phyloP scores from a whole-genome alignment of 352 stramenopile species.

The Thalassiosira allenii region DNA sequence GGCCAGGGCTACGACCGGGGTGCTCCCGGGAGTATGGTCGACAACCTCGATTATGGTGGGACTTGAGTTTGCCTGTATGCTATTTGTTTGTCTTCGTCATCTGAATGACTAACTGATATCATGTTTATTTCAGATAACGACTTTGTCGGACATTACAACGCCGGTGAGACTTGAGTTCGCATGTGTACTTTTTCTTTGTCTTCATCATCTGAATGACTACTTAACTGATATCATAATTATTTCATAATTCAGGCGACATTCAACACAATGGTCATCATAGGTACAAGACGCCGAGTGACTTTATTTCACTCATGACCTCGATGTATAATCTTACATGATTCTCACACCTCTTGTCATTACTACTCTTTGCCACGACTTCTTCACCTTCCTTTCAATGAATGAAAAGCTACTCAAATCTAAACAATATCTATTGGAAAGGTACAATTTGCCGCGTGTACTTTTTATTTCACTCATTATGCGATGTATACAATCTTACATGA shows the following conservation, averaged over 20 bases:
- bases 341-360: too few relatives aligned
- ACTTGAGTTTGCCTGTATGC: too few relatives aligned
- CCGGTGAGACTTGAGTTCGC: constrained; percentile 17
- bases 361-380: too few relatives aligned
- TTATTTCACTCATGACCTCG: too few relatives aligned
- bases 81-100: not conserved
- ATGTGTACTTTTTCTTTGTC: too few relatives aligned
- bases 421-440: constrained; percentile 70
- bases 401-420: not conserved
- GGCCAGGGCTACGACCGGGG: constrained; percentile 54
- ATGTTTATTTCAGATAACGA: constrained; percentile 50
- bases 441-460: too few relatives aligned
- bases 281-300: too few relatives aligned
- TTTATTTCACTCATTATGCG: too few relatives aligned
- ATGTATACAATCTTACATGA: too few relatives aligned
- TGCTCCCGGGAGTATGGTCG: constrained; percentile 45
- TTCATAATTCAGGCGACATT: constrained; percentile 30
- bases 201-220: not conserved
- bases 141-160: constrained; percentile 77
- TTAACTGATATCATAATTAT: not conserved
- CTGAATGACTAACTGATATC: not conserved
- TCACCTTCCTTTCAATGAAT: too few relatives aligned
- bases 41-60: constrained; percentile 73
- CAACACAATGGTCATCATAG: constrained; percentile 60
- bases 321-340: too few relatives aligned